Evolutionary conservation across 345 rosid genomes (phyloP), one percentile per base, ranked within the genome.

Genomic region (Salix suchowensis): DNA sequence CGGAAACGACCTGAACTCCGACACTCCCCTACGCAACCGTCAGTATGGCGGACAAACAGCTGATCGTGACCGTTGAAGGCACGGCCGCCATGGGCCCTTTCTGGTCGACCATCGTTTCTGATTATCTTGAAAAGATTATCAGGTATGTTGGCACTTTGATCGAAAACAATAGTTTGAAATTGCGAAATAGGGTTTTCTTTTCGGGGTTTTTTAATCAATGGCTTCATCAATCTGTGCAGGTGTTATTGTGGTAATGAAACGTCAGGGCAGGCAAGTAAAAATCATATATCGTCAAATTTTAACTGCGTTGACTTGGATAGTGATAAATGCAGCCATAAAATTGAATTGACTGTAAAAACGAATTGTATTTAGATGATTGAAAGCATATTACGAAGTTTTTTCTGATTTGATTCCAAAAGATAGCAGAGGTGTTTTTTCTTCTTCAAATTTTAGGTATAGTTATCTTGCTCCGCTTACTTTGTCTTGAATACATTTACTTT

Each of bases 51-150:
- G 89, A 89, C 86, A 93, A 84, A 65, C 94, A 94, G 87, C 86
- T 93, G 81, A 92, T 92, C 87, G 90, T 96, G 60, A 97, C 88
- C 72, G 87, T 93, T 16, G 99, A 96, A 88, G 92, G 94, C 52
- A 93, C 98, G 6, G 97, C 97, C 0, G 97, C 98, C 54, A 80
- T 96, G 89, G 99, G 98, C 14, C 94, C 96, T 42, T 89, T 84
- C 86, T 96, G 99, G 98, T 81, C 85, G 1, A 78, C 86, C 73
- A 78, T 96, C 28, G 76, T 91, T 67, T 87, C 92, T 58, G 97
- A 96, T 82, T 96, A 96, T 81, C 90, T 96, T 52, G 93, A 91
- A 24, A 96, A 96, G 85, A 96, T 93, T 16, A 86, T 96, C 85
- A 88, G 97, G 98, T 92, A 46, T 67, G 6, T 46, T 16, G 7